Evolutionary conservation across 2,329 filamentous ascomycete species (phyloP).

Genomic region (Neodidymelliopsis sp.): DNA sequence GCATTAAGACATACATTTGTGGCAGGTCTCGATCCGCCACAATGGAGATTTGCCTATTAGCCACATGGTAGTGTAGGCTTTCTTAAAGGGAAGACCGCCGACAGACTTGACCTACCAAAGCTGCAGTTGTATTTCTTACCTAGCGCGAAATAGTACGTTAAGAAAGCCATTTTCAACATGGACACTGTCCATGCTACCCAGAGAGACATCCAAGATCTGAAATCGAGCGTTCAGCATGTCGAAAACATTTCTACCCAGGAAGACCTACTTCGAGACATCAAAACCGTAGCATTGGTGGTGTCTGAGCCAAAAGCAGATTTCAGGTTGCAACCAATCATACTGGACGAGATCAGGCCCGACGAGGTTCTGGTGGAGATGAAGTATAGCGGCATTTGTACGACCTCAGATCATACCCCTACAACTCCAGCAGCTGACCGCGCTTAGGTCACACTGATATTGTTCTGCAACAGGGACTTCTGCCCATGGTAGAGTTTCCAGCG

Average conservation of each 20-base stretch:
- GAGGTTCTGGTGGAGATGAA: conserved; percentile 62
- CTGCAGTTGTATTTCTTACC: no score
- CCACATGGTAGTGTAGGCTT: neutral
- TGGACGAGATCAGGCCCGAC: conserved; percentile 40
- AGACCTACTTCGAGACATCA: neutral
- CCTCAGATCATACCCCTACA: no score
- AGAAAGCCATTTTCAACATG: neutral
- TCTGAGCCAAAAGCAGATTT: conserved; percentile 10
- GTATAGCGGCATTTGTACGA: conserved; percentile 58
- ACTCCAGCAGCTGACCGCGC: neutral
- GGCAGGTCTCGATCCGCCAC: neutral
- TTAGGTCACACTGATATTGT: conserved; percentile 58
- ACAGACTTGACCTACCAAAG: no score
- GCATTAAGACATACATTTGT: neutral
- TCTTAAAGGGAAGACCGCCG: no score
- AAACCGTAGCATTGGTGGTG: conserved; percentile 12
- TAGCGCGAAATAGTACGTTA: no score
- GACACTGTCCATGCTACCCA: neutral
- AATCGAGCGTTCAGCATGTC: neutral
- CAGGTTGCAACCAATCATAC: conserved; percentile 9
- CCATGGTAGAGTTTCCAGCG: conserved; percentile 47
- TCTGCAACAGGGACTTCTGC: conserved; percentile 46
- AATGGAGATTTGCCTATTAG: neutral
- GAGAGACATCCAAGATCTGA: neutral
- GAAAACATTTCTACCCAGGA: neutral